Base-by-base conservation (phyloP, 345 rosid genomes). In the Citrus medica region DNA sequence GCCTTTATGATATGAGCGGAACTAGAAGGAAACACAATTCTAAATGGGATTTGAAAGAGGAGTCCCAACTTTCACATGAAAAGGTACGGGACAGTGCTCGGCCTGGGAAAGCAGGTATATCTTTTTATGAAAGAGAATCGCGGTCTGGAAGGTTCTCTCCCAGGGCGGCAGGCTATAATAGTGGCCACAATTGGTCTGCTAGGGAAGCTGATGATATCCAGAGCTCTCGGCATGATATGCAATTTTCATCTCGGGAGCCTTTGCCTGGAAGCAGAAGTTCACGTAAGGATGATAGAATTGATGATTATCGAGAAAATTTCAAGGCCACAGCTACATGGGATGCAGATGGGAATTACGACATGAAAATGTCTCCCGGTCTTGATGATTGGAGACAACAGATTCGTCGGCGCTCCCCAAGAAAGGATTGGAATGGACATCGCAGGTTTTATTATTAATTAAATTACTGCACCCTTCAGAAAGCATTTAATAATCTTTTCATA, bases 41-140 rank as follows among this genome's bases (percentile, higher is more conserved):
- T 22, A 90, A 94, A 73, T 94, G 98, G 98, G 97, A 95, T 88
- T 71, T 85, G 75, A 88, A 87, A 75, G 97, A 90, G 80, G 97
- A 87, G 55, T 81, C 86, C 77, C 89, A 76, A 24, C 76, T 77
- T 80, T 73, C 89, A 64, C 81, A 60, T 40, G 91, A 83, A 67
- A 85, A 82, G 69, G 76, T 69, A 28, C 82, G 83, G 60, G 89
- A 80, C 3, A 68, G 37, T 51, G 59, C 76, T 75, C 82, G 88
- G 90, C 63, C 76, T 24, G 89, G 78, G 67, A 93, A 87, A 80
- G 78, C 88, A 40, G 85, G 79, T 67, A 51, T 74, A 67, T 80
- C 82, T 74, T 80, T 83, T 80, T 87, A 28, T 55, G 89, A 88
- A 40, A 88, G 83, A 79, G 87, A 88, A 81, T 82, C 87, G 10